Conservation (phyloP, 1,284 basidiomycete genomes). For the Takashimella tepidaria region DNA sequence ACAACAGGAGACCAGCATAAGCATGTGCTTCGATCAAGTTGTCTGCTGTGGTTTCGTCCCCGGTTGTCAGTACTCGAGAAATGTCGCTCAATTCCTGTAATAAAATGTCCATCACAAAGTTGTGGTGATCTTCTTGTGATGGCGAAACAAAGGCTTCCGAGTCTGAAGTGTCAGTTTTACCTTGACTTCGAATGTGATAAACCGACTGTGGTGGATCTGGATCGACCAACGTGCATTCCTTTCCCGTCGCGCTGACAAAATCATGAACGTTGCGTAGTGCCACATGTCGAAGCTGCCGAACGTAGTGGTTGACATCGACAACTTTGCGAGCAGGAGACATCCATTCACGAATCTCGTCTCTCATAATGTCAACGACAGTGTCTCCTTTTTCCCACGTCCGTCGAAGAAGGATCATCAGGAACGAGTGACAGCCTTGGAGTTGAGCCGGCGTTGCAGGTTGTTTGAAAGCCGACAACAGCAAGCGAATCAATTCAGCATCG, state of each 20-base stretch:
- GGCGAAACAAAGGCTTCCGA: not conserved
- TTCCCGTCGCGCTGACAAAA: slow-evolving; percentile 70
- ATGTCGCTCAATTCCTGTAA: not conserved
- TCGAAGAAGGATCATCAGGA: slow-evolving; percentile 80
- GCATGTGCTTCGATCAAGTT: slow-evolving; percentile 9
- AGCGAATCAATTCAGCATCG: slow-evolving; percentile 58
- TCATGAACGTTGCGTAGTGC: slow-evolving; percentile 72
- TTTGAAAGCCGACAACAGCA: slow-evolving; percentile 61
- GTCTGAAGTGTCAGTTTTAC: slow-evolving; percentile 26
- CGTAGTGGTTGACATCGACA: slow-evolving; percentile 67
- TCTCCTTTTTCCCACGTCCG: slow-evolving; percentile 78
- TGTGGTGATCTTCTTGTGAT: not conserved
- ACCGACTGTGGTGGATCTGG: slow-evolving; percentile 58
- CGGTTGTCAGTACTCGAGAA: not conserved
- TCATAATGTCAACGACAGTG: slow-evolving; percentile 68
- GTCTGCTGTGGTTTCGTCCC: not conserved
- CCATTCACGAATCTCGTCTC: slow-evolving; percentile 72
- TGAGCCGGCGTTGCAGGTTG: slow-evolving; percentile 40
- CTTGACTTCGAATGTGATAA: slow-evolving; percentile 61
- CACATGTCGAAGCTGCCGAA: slow-evolving; percentile 71
- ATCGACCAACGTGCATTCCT: slow-evolving; percentile 65
- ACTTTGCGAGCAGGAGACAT: slow-evolving; percentile 65
- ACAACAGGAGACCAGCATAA: slow-evolving; percentile 84
- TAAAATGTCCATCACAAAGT: not conserved
- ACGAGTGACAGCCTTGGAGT: slow-evolving; percentile 63